Base-by-base conservation (phyloP, 2,329 filamentous ascomycete species). In the Metarhizium robertsii region DNA sequence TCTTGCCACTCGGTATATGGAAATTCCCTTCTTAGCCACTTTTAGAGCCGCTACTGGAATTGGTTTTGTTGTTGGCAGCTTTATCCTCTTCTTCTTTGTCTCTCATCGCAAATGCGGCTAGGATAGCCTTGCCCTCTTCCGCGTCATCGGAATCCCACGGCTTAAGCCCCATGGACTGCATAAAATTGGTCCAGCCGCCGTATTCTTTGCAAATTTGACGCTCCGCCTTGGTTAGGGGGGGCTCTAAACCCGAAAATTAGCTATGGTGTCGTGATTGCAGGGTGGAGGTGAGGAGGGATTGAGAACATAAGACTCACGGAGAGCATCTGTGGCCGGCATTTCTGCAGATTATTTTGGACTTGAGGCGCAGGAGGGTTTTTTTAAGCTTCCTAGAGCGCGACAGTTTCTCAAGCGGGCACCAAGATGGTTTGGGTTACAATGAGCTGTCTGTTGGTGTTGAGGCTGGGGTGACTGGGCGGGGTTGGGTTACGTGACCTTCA, bases 171-270 rank as follows among this genome's bases (percentile, higher is more conserved):
- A 49, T 30, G 36, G 50, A 48, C 2, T 2, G 2, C 45, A 55
- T 55, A 29, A 55, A 55, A 8, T 53, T 55, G 25, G 45, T 55
- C 54, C 54, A 55, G 11, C 54, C 50, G 18, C 54, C 54, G 45
- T 55, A 55, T 2, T 42, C 45, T 11, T 13, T 52, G 42, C 54
- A 29, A 14, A 55, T 49, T 6, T 49, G 20, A 14, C 54, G 50
- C 45, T 53, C 54, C 20, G 36, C 4, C 25, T 51, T 10, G 25
- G 11, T 53, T 50, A 55, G 29, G 13, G 29, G 43, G n/a, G 54
- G 54, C n/a, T 55, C 54, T 55, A 14, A 16, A 20, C 5, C n/a
- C 25, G 7, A 32, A 2, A 7, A 29, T n/a, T 6, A 53, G 40
- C 20, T 16, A 40, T 50, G 34, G 20, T 14, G 25, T n/a, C 30